Evolutionary conservation across 768 basidiomycete species (phyloP).

Genomic region (Leucosporidium scottii): DNA sequence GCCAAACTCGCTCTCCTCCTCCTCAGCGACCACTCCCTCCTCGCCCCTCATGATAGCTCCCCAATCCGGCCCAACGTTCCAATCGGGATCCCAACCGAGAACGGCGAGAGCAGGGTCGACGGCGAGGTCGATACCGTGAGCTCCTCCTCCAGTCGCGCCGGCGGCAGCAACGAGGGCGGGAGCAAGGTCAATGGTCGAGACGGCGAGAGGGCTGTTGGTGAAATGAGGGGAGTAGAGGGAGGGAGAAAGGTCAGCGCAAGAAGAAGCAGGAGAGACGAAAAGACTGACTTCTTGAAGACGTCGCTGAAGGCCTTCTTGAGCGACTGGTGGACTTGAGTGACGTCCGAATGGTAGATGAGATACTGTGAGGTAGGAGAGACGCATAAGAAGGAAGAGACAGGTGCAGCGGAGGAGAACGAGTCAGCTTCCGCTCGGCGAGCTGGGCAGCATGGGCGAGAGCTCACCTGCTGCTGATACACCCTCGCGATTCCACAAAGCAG

Average conservation of each 20-base stretch:
- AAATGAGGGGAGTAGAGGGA: not conserved
- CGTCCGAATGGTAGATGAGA: conserved; percentile 17
- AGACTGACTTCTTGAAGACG: not conserved
- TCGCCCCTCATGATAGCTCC: not conserved
- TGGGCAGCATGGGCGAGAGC: not conserved
- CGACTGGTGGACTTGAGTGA: conserved; percentile 14
- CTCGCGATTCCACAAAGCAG: conserved; percentile 24
- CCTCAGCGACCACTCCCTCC: not conserved
- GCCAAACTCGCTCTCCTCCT: too few species aligned
- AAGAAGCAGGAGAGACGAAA: not conserved
- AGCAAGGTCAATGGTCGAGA: conserved; percentile 6
- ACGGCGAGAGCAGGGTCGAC: conserved; percentile 5
- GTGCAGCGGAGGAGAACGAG: too few species aligned
- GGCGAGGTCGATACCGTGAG: conserved; percentile 8
- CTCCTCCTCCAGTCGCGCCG: not conserved
- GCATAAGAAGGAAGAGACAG: not conserved
- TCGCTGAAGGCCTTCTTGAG: conserved; percentile 24
- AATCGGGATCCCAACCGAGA: conserved; percentile 16
- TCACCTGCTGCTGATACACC: conserved; percentile 28
- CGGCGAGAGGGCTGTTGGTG: not conserved
- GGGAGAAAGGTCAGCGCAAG: not conserved
- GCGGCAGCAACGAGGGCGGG: not conserved
- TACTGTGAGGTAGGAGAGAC: conserved; percentile 2
- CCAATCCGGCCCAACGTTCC: conserved; percentile 11
- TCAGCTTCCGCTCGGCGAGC: not conserved